Percentiles rank a stretch among this genome's conserved stretches.
These are phyloP conservation scores for Epichloe hybrida DNA, from an alignment of 2,329 filamentous ascomycete species.

Conservation along the genomic window DNA sequence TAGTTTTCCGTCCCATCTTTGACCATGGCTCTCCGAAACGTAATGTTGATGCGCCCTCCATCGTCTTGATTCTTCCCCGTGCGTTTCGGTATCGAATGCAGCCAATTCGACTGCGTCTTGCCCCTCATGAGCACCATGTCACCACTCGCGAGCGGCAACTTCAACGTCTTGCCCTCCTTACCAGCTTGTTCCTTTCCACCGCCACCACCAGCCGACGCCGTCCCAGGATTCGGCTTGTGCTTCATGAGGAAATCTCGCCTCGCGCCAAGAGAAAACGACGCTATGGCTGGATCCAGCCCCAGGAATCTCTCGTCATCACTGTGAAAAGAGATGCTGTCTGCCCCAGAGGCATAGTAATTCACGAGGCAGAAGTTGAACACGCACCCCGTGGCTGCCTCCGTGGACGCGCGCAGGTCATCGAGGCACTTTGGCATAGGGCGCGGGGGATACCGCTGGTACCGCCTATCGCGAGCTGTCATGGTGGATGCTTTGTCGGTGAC, in stretches of 20 bases:
- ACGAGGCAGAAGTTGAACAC: constrained; percentile 68
- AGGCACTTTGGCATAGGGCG: constrained; percentile 60
- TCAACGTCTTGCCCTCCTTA: constrained; percentile 27
- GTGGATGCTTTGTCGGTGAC: constrained; percentile 31
- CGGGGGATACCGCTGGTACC: constrained; percentile 41
- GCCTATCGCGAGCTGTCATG: constrained; percentile 34
- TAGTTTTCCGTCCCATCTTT: constrained; percentile 69
- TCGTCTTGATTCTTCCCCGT: constrained; percentile 49
- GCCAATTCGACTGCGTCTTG: constrained; percentile 60
- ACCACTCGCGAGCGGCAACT: constrained; percentile 45
- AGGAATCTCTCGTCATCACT: constrained; percentile 71
- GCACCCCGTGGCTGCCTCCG: constrained; percentile 53
- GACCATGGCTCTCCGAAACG: constrained; percentile 58
- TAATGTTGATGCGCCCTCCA: constrained; percentile 61
- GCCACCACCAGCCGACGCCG: constrained; percentile 11
- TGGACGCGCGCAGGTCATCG: constrained; percentile 44
- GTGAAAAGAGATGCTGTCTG: constrained; percentile 68
- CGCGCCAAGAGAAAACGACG: constrained; percentile 60
- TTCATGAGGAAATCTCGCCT: constrained; percentile 66
- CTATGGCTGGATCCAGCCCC: constrained; percentile 55
- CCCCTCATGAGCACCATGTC: constrained; percentile 74
- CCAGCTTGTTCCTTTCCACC: constrained; percentile 5
- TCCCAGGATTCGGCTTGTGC: constrained; percentile 47
- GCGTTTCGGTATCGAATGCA: constrained; percentile 67
- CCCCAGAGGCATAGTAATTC: constrained; percentile 69